Percentiles rank a stretch among this genome's conserved stretches.
These are phyloP conservation scores for Phoma herbarum DNA, from an alignment of 2,329 filamentous ascomycete species.

Conservation along the genomic window DNA sequence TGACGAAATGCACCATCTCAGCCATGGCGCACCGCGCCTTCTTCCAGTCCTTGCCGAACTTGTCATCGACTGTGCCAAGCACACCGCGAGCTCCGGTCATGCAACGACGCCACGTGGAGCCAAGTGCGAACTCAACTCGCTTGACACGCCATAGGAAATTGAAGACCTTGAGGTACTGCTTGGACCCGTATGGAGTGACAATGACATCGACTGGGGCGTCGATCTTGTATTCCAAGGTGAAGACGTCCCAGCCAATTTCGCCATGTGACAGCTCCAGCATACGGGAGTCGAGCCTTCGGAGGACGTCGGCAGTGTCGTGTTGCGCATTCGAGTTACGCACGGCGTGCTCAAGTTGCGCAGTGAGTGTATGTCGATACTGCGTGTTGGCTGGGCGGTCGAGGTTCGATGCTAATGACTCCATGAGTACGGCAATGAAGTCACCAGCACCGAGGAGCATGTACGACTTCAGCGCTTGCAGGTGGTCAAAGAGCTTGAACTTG, in stretches of 20 bases:
- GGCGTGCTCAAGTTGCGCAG: slow-evolving; percentile 96
- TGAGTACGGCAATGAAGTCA: slow-evolving; percentile 94
- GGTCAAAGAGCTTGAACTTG: slow-evolving; percentile 94
- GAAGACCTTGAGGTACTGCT: slow-evolving; percentile 98
- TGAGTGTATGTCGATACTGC: slow-evolving; percentile 95
- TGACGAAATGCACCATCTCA: slow-evolving; percentile 98
- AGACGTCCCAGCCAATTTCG: slow-evolving; percentile 99
- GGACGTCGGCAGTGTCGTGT: slow-evolving; percentile 89
- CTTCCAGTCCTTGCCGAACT: slow-evolving; percentile 85
- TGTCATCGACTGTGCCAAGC: slow-evolving; percentile 76
- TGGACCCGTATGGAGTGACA: slow-evolving; percentile 92
- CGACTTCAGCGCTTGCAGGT: slow-evolving; percentile 89
- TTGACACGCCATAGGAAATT: slow-evolving; percentile 99
- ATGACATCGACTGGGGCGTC: slow-evolving; percentile 96
- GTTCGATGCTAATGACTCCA: slow-evolving; percentile 94
- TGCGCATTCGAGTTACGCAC: slow-evolving; percentile 97
- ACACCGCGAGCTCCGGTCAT: slow-evolving; percentile 97
- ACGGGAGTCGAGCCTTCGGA: slow-evolving; percentile 91
- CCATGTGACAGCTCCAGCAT: slow-evolving; percentile 97
- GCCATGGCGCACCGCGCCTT: slow-evolving; percentile 85
- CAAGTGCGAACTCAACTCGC: slow-evolving; percentile 92
- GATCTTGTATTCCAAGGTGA: slow-evolving; percentile 98
- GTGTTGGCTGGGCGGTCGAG: slow-evolving; percentile 95
- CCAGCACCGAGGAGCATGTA: slow-evolving; percentile 95
- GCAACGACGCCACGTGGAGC: slow-evolving; percentile 90